Conservation (phyloP, 352 stramenopile species). For the Peronospora destructor region DNA sequence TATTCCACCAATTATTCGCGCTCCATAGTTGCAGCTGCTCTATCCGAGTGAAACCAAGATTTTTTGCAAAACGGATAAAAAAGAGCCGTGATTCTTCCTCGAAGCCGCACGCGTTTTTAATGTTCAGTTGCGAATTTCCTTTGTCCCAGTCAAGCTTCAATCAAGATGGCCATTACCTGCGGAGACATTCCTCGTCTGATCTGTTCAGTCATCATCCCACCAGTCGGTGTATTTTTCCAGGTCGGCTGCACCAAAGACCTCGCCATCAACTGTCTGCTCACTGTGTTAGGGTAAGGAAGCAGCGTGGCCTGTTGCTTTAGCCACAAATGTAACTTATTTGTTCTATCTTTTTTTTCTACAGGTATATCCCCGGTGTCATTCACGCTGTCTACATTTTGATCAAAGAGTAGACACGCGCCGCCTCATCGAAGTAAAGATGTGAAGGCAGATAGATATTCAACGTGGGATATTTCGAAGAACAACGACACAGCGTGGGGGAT, state of each 20-base stretch:
- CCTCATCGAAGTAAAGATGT: background rate
- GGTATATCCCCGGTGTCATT: slow-evolving; percentile 66
- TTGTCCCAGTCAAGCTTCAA: slow-evolving; percentile 1
- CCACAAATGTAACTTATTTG: slow-evolving; percentile 3
- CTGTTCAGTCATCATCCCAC: slow-evolving; percentile 60
- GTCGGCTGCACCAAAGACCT: slow-evolving; percentile 57
- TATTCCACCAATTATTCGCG: no score
- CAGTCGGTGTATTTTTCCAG: slow-evolving; percentile 53
- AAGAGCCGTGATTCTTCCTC: background rate
- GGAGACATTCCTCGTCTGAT: slow-evolving; percentile 63
- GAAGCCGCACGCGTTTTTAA: background rate
- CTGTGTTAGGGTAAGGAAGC: slow-evolving; percentile 36
- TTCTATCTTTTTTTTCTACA: slow-evolving; percentile 12
- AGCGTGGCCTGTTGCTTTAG: slow-evolving; percentile 1
- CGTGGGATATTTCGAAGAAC: no score
- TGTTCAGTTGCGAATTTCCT: slow-evolving; percentile 25
- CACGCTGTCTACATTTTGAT: slow-evolving; percentile 71
- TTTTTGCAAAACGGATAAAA: background rate
- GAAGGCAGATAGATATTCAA: no score
- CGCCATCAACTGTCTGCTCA: slow-evolving; percentile 65
- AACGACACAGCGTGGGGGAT: no score
- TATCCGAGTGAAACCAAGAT: background rate
- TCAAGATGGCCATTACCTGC: slow-evolving; percentile 54
- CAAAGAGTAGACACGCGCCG: slow-evolving; percentile 33
- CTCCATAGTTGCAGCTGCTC: no score